These are phyloP conservation scores for Eucalyptus erythrocorys DNA, from an alignment of 345 rosid genomes.

Conservation along the genomic window DNA sequence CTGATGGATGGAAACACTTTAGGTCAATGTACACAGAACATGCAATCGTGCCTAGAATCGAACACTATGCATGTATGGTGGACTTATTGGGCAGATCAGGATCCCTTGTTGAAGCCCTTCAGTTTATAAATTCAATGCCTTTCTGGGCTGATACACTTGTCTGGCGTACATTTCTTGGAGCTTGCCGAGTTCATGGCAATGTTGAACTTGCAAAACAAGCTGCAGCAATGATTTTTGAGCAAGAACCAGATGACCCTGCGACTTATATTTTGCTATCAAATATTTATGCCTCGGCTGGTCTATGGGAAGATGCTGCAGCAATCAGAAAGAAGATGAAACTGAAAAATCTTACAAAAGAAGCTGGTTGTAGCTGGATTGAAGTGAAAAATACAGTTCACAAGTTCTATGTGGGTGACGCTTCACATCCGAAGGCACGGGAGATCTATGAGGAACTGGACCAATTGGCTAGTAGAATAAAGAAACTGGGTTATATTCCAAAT, in stretches of 20 bases:
- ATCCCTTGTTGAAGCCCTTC: background rate
- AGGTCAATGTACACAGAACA: conserved; percentile 44
- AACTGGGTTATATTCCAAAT: too few relatives aligned
- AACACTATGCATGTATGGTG: conserved; percentile 30
- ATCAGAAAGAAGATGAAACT: background rate
- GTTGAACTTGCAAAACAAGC: conserved; percentile 20
- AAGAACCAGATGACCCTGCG: background rate
- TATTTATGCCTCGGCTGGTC: background rate
- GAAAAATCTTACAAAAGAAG: background rate
- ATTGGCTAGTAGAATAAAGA: too few relatives aligned
- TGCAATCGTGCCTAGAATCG: conserved; percentile 46
- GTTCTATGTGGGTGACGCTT: too few relatives aligned
- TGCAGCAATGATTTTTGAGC: background rate
- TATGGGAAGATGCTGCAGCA: background rate
- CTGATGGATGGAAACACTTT: conserved; percentile 58
- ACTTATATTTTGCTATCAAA: background rate
- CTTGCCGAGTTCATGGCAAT: conserved; percentile 46
- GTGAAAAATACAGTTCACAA: background rate
- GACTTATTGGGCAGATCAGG: background rate
- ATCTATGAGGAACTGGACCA: too few relatives aligned
- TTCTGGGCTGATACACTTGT: conserved; percentile 28
- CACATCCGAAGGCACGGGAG: too few relatives aligned
- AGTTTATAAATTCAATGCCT: background rate
- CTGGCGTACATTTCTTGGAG: conserved; percentile 65
- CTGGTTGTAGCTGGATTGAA: background rate